Evolutionary conservation across 208 protist species (phyloP).

Genomic region (Trypanosomatidae sp.): DNA sequence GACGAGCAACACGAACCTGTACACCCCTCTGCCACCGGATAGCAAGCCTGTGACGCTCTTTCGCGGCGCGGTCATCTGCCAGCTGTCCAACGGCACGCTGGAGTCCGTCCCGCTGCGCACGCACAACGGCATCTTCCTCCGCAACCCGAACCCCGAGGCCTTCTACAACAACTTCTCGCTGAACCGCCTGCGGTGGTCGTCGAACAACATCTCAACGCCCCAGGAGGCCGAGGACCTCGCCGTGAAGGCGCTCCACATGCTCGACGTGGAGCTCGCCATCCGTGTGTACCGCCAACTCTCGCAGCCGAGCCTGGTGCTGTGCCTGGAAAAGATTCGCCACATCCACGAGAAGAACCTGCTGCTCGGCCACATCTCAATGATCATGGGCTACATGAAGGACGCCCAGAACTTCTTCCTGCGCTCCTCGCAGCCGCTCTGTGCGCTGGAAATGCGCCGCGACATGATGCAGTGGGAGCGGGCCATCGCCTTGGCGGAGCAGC

Average conservation of each 20-base stretch:
- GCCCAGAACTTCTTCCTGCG: constrained; percentile 93
- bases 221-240: constrained; percentile 86
- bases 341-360: constrained; percentile 96
- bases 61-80: constrained; percentile 79
- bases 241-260: constrained; percentile 89
- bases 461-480: constrained; percentile 98
- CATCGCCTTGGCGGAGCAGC: constrained; percentile 88
- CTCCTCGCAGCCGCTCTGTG: constrained; percentile 90
- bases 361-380: constrained; percentile 94
- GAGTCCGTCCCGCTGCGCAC: constrained; percentile 66
- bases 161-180: constrained; percentile 93
- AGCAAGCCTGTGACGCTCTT: constrained; percentile 79
- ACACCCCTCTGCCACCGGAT: constrained; percentile 68
- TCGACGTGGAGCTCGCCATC: constrained; percentile 94
- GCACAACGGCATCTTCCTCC: constrained; percentile 59
- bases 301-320: constrained; percentile 93
- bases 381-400: constrained; percentile 93
- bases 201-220: constrained; percentile 83
- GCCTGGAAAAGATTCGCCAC: constrained; percentile 89
- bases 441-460: constrained; percentile 97
- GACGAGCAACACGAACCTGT: constrained; percentile 59
- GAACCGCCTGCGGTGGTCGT: constrained; percentile 89
- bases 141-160: constrained; percentile 56
- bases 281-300: constrained; percentile 93
- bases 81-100: constrained; percentile 71